Evolutionary conservation across 108 stramenopile genomes (phyloP), one percentile per base, ranked within the genome.

Genomic region (Heterococcus sp.): DNA sequence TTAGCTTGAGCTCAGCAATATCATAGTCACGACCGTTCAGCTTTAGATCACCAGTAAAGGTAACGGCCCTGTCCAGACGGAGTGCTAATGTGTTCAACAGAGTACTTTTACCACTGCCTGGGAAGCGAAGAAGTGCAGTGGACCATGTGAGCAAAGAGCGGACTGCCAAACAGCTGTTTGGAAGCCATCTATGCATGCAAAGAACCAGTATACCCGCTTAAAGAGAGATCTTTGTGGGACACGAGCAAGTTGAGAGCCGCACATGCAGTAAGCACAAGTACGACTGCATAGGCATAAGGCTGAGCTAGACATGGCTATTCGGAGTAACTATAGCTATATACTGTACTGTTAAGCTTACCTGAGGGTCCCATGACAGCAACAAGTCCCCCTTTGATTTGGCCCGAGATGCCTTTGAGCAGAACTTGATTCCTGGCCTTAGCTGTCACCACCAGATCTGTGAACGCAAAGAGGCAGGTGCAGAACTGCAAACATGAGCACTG

Each of bases 21-120:
- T 58, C 46, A 21, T 58, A 58, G 8, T 8, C 8, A 58, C 38
- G 74, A 14, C 74, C 46, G 46, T 73, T 68, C 8, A 68, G 67
- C 30, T 32, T 29, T 5, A 68, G 21, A 11, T 68, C 67, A 5
- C 67, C 67, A 28, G 21, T 4, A 14, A 68, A 3, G 27, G 31
- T 28, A 11, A 68, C 28, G 27, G 27, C 67, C 11, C 27, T 29
- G 21, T 26, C 28, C 8, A 68, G 28, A 68, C 67, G 67, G 4
- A 26, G 28, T 11, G 67, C 67, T 32, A 68, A 68, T 11, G 67
- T 68, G 67, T 68, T 68, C 27, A 68, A 26, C 11, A 68, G 67
- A 11, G 67, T 68, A 29, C 27, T 28, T 14, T 68, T 68, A 14
- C 67, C 67, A 14, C 8, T 11, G 28, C 67, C 67, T 68, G 46